These are phyloP conservation scores for Pythium plurisporium DNA, from an alignment of 352 stramenopile genomes.

Conservation along the genomic window DNA sequence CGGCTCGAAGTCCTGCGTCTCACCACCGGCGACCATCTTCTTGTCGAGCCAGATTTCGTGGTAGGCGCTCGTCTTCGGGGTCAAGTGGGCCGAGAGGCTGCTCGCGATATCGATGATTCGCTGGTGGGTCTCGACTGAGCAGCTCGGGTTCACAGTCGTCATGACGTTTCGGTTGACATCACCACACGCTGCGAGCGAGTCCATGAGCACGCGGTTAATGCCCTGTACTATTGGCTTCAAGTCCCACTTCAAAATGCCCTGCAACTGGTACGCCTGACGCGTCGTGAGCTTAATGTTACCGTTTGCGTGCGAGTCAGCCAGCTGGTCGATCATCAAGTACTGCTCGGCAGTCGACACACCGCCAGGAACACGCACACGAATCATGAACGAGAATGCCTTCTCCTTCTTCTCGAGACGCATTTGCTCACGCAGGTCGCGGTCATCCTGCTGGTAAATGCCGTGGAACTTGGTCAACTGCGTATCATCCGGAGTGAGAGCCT, in stretches of 20 bases:
- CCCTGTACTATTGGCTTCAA: conserved; percentile 95
- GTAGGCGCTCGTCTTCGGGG: conserved; percentile 93
- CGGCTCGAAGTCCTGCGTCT: conserved; percentile 96
- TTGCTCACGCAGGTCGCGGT: conserved; percentile 86
- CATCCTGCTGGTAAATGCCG: conserved; percentile 97
- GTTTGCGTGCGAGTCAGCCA: conserved; percentile 92
- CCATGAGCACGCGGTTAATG: conserved; percentile 90
- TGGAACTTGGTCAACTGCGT: conserved; percentile 95
- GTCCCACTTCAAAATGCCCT: conserved; percentile 96
- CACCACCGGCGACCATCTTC: conserved; percentile 91
- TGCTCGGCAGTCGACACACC: conserved; percentile 92
- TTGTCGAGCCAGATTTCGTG: conserved; percentile 98
- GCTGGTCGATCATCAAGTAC: conserved; percentile 92
- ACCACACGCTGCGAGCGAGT: conserved; percentile 95
- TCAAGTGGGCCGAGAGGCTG: conserved; percentile 92
- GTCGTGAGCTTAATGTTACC: conserved; percentile 95
- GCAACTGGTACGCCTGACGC: conserved; percentile 95
- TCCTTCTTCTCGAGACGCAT: conserved; percentile 78
- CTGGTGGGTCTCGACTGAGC: conserved; percentile 85
- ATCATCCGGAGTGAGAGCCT: conserved; percentile 61
- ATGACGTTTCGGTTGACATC: conserved; percentile 98
- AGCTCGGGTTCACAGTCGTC: conserved; percentile 83
- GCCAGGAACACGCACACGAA: conserved; percentile 94
- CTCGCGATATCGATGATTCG: conserved; percentile 83
- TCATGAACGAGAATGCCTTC: conserved; percentile 97